Base-by-base conservation (phyloP, 345 rosid species). In the Aquilaria sinensis region DNA sequence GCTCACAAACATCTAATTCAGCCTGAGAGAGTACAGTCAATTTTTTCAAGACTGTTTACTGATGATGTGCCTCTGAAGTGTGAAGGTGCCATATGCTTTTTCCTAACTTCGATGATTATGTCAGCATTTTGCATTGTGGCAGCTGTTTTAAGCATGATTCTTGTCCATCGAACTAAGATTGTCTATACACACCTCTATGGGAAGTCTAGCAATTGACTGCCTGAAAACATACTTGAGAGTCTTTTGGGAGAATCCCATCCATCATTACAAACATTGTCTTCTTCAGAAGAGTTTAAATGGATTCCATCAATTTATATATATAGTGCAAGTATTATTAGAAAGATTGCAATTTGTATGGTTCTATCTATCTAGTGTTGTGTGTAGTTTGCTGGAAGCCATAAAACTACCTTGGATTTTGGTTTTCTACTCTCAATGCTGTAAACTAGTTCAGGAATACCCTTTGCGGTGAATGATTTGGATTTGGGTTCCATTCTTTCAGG, bases 71-170 rank as follows among this genome's bases (percentile, higher is more conserved):
- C 84, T 0, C 80, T 76, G 10, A 86, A 67, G 70, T 95, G 99
- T 48, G 79, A 82, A 72, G 98, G 98, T 60, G 69, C 90, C 11
- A 57, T 91, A 63, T 95, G 99, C 77, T 95, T 69, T 86, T 95
- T 91, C 91, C 80, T 89, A 62, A 95, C 98, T 57, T 89, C 90
- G 31, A 77, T 87, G 78, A 95, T 87, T 51, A 91, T 95, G 99
- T 89, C 99, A 54, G 97, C 88, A 41, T 76, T 91, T 70, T 95
- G 96, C 78, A 11, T 91, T 43, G 30, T 91, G 4, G 99, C 96
- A 1, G 77, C 70, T 47, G 14, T 74, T 67, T 75, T 91, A 56
- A 95, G 96, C 85, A 57, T 89, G 96, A 79, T 89, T 72, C 96
- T 91, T n/a, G 99, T 91, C 48, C 63, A 63, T 60, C 87, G 96